phyloP scores from a whole-genome alignment of 2,329 filamentous ascomycete genomes.

The Penicillium corylophilum region DNA sequence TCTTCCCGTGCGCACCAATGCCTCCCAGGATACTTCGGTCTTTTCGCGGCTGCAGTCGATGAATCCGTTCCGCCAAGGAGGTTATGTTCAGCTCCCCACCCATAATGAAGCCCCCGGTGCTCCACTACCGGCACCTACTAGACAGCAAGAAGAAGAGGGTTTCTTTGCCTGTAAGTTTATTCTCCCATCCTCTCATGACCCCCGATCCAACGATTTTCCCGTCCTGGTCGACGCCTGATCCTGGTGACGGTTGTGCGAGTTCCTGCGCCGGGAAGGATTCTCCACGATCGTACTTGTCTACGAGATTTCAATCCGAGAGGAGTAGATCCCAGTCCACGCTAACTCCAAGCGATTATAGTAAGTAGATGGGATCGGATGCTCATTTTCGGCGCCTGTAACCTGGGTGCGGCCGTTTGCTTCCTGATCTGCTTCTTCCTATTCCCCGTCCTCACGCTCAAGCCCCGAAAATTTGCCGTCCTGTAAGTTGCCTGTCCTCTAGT shows the following conservation, averaged over 20 bases:
- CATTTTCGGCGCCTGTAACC: constrained; percentile 86
- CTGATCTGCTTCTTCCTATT: constrained; percentile 86
- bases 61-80: constrained; percentile 79
- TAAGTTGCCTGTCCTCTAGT: constrained; percentile 58
- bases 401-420: constrained; percentile 88
- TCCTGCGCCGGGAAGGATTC: constrained; percentile 38
- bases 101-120: constrained; percentile 73
- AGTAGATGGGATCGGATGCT: constrained; percentile 95
- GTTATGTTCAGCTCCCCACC: constrained; percentile 88
- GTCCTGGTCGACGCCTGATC: constrained; percentile 17
- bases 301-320: constrained; percentile 16
- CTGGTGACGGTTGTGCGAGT: constrained; percentile 37
- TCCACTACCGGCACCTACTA: constrained; percentile 76
- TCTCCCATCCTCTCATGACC: constrained; percentile 20
- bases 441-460: constrained; percentile 74
- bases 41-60: constrained; percentile 77
- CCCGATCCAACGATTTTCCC: constrained; percentile 7
- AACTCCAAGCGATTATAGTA: constrained; percentile 58
- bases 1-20: constrained; percentile 65
- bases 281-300: constrained; percentile 16
- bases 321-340: constrained; percentile 18
- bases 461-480: constrained; percentile 95
- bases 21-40: constrained; percentile 66
- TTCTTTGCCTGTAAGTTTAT: constrained; percentile 86
- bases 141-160: constrained; percentile 91